Evolutionary conservation across 1,284 basidiomycete genomes (phyloP), one percentile per base, ranked within the genome.

Genomic region (Ceratobasidium sp.): DNA sequence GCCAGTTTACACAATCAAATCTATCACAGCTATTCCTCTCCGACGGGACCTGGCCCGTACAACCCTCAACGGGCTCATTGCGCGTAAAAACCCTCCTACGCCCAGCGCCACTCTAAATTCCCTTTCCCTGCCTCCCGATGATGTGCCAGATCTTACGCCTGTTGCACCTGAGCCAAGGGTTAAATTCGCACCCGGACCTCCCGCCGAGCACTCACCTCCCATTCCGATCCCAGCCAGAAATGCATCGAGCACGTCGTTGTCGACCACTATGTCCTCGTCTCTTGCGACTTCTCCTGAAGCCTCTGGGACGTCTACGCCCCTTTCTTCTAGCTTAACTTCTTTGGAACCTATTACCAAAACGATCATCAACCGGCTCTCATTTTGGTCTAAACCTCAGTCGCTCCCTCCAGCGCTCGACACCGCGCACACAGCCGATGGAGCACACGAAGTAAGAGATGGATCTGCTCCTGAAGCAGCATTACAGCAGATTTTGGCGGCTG

Each of bases 21-120:
- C 86, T 31, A 88, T 93, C 22, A 84, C 84, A 59, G 88, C 90
- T 2, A 90, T 94, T 51, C 92, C 93, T 4, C 83, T 94, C 24
- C 81, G 84, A 5, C 87, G 90, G 79, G 86, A 89, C 51, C 86
- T 87, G 57, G 93, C 92, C 33, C 82, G 82, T 41, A 84, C 84
- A 9, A 83, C 84, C 1, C 77, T 93, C 33, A 84, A 87, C 63
- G 83, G 84, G 11, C 83, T 93, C 2, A 44, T 56, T 24, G 56
- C 67, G 44, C 54, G 59, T 9, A 64, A 56, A 75, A 48, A 19
- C 7, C 62, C 57, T 5, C 73, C 36, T 5, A 71, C 50, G 8
- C 63, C 71, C 84, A 86, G 14, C 82, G 87, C 27, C 85, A 85
- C 87, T 17, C 80, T 83, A 41, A 14, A 79, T 76, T 45, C 79